These are phyloP conservation scores for Fusarium algeriense DNA, from an alignment of 2,329 filamentous ascomycete genomes.

Conservation along the genomic window DNA sequence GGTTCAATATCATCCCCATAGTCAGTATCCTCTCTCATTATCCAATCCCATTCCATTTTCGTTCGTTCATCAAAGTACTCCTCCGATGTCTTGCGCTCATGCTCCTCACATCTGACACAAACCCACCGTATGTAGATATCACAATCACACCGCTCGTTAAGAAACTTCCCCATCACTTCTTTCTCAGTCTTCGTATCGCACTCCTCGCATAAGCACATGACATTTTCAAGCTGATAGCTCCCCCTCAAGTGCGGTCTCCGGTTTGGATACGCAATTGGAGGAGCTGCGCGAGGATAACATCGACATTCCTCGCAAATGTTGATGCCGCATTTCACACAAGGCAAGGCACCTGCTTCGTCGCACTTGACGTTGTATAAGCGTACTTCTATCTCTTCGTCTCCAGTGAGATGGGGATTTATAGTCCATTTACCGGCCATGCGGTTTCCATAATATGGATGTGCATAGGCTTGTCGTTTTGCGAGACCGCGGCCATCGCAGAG, in stretches of 20 bases:
- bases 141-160: conserved; percentile 30
- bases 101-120: background rate
- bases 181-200: conserved; percentile 22
- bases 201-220: conserved; percentile 28
- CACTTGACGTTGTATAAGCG: conserved; percentile 25
- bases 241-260: conserved; percentile 28
- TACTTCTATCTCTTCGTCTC: conserved; percentile 29
- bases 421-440: background rate
- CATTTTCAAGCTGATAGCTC: background rate
- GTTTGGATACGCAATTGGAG: background rate
- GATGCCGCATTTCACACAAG: conserved; percentile 32
- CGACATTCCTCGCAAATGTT: conserved; percentile 41
- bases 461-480: conserved; percentile 11
- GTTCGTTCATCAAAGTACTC: conserved; percentile 5
- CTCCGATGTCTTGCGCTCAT: accelerated
- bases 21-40: background rate
- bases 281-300: conserved; percentile 22
- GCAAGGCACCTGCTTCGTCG: conserved; percentile 19
- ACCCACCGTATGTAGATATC: conserved; percentile 31
- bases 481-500: conserved; percentile 38
- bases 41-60: conserved; percentile 7
- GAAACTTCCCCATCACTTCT: background rate
- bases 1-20: conserved; percentile 22
- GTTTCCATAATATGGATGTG: background rate
- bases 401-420: background rate